Evolutionary conservation across 805 yeast genomes (phyloP).

Genomic region (Ogataea allantospora): DNA sequence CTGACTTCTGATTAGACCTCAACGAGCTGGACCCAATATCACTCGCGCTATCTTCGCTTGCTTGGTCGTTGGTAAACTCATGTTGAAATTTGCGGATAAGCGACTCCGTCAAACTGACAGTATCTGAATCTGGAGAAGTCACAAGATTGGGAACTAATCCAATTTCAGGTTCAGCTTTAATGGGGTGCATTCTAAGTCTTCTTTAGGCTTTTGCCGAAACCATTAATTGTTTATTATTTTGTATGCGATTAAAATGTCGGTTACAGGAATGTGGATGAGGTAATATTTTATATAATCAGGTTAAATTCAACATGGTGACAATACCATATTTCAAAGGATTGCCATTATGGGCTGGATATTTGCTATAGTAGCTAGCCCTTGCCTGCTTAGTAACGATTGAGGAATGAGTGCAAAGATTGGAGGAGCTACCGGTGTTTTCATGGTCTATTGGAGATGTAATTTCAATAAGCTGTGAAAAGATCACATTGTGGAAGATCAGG

Average conservation of each 20-base stretch:
- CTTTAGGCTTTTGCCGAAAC: not conserved
- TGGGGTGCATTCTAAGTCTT: not conserved
- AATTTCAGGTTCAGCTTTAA: not conserved
- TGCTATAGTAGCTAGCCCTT: too few relatives aligned
- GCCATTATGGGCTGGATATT: too few relatives aligned
- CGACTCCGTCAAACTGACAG: conserved; percentile 18
- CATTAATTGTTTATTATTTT: conserved; percentile 1
- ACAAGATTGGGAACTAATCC: not conserved
- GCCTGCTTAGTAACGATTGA: too few relatives aligned
- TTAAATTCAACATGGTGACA: too few relatives aligned
- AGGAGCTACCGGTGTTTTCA: too few relatives aligned
- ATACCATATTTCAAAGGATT: too few relatives aligned
- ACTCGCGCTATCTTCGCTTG: not conserved
- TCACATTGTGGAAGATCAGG: too few relatives aligned
- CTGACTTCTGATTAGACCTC: not conserved
- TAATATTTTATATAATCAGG: too few relatives aligned
- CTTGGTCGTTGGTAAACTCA: conserved; percentile 9
- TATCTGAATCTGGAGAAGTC: conserved; percentile 8
- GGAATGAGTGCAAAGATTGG: too few relatives aligned
- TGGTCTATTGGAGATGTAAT: too few relatives aligned
- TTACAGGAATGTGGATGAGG: not conserved
- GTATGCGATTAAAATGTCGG: conserved; percentile 7
- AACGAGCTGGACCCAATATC: not conserved
- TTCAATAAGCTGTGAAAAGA: too few relatives aligned
- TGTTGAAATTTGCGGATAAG: conserved; percentile 19